Base-by-base conservation (phyloP, 2,329 filamentous ascomycete species). In the Chaetomiaceae sp. region DNA sequence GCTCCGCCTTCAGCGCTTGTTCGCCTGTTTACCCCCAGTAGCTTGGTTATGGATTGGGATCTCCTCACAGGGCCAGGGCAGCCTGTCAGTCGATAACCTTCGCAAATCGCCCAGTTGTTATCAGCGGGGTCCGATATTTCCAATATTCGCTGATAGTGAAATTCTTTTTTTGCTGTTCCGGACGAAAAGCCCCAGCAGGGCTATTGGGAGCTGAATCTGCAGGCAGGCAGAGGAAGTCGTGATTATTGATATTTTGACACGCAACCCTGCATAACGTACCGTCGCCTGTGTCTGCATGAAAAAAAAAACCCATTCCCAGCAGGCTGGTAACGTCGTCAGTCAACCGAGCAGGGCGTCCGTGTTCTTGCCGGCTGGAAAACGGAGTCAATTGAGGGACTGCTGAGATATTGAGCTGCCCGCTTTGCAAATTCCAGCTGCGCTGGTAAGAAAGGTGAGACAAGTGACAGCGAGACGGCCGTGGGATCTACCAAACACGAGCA, bases 391-490 rank as follows among this genome's bases (percentile, higher is more conserved):
- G 30, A 32, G 10, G 20, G 14, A 38, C 36, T 20, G 36, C 36
- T 11, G n/a, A n/a, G n/a, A 27, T 9, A 5, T 9, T 27, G 5
- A 27, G 25, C 25, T 27, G 25, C 25, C 25, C n/a, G n/a, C n/a
- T n/a, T n/a, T n/a, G n/a, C 36, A 20, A 4, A 18, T 13, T 37
- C 34, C 18, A 37, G 36, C 10, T 38, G 36, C n/a, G 37, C 14
- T 33, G 18, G 37, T 42, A 33, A 50, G 48, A 50, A n/a, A 29
- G 30, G 38, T 36, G 48, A 30, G 38, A 43, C 47, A 49, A 16
- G 10, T 16, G 18, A 25, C 29, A 42, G 48, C 33, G 41, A 51
- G 48, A 51, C 41, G 41, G 42, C 32, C 20, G n/a, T n/a, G n/a
- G n/a, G n/a, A n/a, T n/a, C n/a, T 5, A 21, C 14, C 14, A 18